These are phyloP conservation scores for Teratosphaeria nubilosa DNA, from an alignment of 2,329 filamentous ascomycete genomes.

Conservation along the genomic window DNA sequence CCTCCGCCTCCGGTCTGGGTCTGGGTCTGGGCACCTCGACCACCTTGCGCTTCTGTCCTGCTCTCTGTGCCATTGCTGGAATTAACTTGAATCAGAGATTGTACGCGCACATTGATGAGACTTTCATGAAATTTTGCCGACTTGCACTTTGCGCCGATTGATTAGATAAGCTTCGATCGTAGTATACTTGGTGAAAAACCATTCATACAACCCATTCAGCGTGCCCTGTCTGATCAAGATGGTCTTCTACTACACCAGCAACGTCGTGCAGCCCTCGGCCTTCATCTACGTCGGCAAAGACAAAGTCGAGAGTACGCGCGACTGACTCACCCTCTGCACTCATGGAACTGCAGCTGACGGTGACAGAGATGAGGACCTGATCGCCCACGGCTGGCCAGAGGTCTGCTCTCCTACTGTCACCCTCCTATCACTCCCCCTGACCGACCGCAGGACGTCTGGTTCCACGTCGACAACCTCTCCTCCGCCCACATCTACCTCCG, in stretches of 20 bases:
- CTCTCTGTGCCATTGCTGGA: conserved; percentile 12
- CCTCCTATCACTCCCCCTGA: neutral
- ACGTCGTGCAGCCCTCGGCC: conserved; percentile 66
- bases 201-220: no score
- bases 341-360: conserved; percentile 19
- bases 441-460: conserved; percentile 67
- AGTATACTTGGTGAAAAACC: no score
- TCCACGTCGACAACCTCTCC: conserved; percentile 95
- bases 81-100: no score
- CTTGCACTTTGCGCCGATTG: neutral
- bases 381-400: conserved; percentile 86
- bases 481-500: conserved; percentile 94
- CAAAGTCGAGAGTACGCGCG: conserved; percentile 82
- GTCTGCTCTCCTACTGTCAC: neutral
- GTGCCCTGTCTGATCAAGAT: conserved; percentile 47
- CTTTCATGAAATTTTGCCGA: neutral
- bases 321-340: conserved; percentile 4
- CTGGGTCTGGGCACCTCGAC: conserved; percentile 25
- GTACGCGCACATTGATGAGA: neutral
- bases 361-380: conserved; percentile 79
- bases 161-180: neutral
- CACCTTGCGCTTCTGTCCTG: conserved; percentile 36
- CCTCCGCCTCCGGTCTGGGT: conserved; percentile 16
- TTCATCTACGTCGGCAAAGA: conserved; percentile 97
- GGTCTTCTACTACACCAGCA: conserved; percentile 96